Conservation (phyloP, 805 yeast species). For the Lachancea kluyveri region DNA sequence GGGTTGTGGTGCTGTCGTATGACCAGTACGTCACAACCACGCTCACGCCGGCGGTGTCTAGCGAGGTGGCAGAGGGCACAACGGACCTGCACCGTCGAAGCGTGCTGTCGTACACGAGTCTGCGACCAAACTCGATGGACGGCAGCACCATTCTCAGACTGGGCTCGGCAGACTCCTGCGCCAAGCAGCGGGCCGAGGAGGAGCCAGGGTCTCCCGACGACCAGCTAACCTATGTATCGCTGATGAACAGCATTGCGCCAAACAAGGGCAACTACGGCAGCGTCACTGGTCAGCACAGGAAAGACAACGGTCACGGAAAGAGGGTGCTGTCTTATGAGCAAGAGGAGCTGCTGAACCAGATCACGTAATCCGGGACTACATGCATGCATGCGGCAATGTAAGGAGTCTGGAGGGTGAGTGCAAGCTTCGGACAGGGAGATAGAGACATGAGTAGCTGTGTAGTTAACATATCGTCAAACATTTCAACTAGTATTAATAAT, state of each 20-base stretch:
- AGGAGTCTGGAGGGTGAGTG: too few relatives aligned
- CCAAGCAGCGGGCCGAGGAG: too few relatives aligned
- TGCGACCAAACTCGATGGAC: slow-evolving; percentile 11
- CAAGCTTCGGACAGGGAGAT: too few relatives aligned
- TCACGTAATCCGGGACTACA: too few relatives aligned
- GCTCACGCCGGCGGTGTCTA: slow-evolving; percentile 1
- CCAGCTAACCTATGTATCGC: slow-evolving; percentile 10
- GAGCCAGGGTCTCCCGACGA: slow-evolving; percentile 5
- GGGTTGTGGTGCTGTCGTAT: slow-evolving; percentile 7
- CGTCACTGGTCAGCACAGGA: slow-evolving; percentile 4
- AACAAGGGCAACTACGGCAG: slow-evolving; percentile 7
- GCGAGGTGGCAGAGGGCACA: too few relatives aligned
- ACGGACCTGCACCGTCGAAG: slow-evolving; percentile 11
- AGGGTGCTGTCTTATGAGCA: slow-evolving; percentile 12
- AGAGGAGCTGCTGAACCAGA: slow-evolving; percentile 11
- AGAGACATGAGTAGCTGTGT: too few relatives aligned
- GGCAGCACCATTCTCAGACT: slow-evolving; percentile 3
- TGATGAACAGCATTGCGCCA: slow-evolving; percentile 8
- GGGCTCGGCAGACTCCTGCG: slow-evolving; percentile 3
- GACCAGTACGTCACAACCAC: slow-evolving; percentile 6
- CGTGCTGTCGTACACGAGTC: slow-evolving; percentile 12
- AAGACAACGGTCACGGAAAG: too few relatives aligned
- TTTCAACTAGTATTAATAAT: too few relatives aligned
- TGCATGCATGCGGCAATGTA: too few relatives aligned
- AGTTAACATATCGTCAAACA: too few relatives aligned